Percentiles rank a stretch among this genome's conserved stretches.
Conservation (phyloP, 2,329 filamentous ascomycete genomes). For the Penicillium thymicola region DNA sequence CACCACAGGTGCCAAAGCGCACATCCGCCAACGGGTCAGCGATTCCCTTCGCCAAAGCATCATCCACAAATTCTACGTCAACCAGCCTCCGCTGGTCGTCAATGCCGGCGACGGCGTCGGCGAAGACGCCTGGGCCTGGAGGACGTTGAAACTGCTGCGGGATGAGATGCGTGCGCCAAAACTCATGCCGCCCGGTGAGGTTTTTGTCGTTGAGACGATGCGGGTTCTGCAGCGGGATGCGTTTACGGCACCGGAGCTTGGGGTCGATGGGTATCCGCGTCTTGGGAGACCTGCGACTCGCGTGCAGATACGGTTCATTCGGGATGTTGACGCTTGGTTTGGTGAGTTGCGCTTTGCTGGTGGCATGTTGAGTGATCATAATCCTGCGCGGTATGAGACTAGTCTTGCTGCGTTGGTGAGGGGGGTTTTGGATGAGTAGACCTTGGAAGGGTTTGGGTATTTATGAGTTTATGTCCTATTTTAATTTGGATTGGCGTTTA, state of each 20-base stretch:
- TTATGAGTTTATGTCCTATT: background rate
- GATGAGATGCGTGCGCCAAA: constrained; percentile 67
- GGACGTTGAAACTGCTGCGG: constrained; percentile 63
- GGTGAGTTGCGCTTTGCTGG: constrained; percentile 68
- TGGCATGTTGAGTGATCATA: constrained; percentile 74
- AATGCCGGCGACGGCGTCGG: constrained; percentile 51
- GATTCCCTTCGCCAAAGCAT: constrained; percentile 61
- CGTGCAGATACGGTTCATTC: constrained; percentile 67
- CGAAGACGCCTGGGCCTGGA: constrained; percentile 67
- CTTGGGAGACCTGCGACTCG: constrained; percentile 65
- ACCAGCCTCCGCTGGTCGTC: constrained; percentile 44
- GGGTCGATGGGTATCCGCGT: constrained; percentile 40
- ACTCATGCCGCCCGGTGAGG: constrained; percentile 71
- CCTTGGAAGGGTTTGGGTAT: background rate
- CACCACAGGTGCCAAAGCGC: constrained; percentile 62
- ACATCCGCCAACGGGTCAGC: constrained; percentile 66
- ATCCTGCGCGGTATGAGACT: constrained; percentile 69
- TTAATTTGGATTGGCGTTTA: background rate
- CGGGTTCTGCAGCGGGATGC: constrained; percentile 65
- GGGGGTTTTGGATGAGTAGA: constrained; percentile 43
- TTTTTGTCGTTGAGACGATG: constrained; percentile 69
- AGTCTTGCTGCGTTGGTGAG: constrained; percentile 59
- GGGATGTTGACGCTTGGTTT: constrained; percentile 68
- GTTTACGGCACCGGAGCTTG: constrained; percentile 48
- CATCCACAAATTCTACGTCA: constrained; percentile 59